Conservation (phyloP, 345 rosid genomes). For the Anacardium occidentale region DNA sequence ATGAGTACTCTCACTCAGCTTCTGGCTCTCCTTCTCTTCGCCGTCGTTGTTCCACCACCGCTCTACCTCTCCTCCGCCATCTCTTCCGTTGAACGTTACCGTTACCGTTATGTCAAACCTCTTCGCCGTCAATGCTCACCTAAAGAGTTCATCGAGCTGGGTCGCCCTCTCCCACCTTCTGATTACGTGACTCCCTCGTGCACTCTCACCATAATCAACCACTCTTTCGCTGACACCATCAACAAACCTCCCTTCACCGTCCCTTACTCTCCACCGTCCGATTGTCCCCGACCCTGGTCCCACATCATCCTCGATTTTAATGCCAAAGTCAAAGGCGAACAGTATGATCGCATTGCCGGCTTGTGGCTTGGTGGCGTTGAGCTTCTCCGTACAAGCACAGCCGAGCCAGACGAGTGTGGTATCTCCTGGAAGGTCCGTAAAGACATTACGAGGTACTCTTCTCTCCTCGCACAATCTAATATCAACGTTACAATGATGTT, state of each 20-base stretch:
- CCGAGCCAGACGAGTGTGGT: slow-evolving; percentile 62
- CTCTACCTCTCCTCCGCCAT: slow-evolving; percentile 8
- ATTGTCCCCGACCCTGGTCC: slow-evolving; percentile 68
- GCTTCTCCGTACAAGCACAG: slow-evolving; percentile 88
- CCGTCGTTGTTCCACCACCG: slow-evolving; percentile 24
- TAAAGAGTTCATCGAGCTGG: slow-evolving; percentile 53
- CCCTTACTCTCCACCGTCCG: slow-evolving; percentile 57
- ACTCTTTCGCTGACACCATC: slow-evolving; percentile 80
- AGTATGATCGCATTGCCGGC: slow-evolving; percentile 72
- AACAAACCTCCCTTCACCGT: slow-evolving; percentile 60
- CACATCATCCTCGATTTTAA: slow-evolving; percentile 53
- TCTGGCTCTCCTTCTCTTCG: slow-evolving; percentile 21
- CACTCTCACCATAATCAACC: slow-evolving; percentile 51
- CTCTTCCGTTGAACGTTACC: slow-evolving; percentile 23
- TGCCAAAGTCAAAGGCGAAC: slow-evolving; percentile 58
- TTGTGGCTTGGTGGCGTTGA: slow-evolving; percentile 86
- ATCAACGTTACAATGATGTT: slow-evolving; percentile 73
- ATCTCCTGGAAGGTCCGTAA: slow-evolving; percentile 78
- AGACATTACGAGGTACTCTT: slow-evolving; percentile 70
- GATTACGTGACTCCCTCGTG: slow-evolving; percentile 58
- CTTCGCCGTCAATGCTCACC: slow-evolving; percentile 27
- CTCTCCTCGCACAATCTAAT: slow-evolving; percentile 42
- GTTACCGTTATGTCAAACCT: slow-evolving; percentile 30
- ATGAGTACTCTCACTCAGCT: neutral
- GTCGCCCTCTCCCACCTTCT: slow-evolving; percentile 45